Conservation (phyloP, 1,284 basidiomycete genomes). For the Malassezia sp. region DNA sequence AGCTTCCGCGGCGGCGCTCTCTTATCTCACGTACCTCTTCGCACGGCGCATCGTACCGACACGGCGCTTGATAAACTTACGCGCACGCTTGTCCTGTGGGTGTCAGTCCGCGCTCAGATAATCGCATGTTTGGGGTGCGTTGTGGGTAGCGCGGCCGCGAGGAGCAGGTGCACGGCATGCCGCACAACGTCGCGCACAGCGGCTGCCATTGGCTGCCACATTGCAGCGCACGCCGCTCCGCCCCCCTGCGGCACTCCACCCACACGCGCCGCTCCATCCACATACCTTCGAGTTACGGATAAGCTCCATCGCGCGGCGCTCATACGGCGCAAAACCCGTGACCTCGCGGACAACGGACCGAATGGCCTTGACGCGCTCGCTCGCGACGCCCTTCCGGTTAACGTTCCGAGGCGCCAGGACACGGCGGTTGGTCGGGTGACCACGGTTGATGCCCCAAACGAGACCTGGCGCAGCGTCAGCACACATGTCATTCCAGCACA, state of each 20-base stretch:
- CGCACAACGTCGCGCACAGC: neutral
- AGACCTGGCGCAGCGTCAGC: conserved; percentile 55
- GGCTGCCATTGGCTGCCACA: neutral
- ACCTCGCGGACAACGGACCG: conserved; percentile 45
- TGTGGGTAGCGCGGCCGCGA: neutral
- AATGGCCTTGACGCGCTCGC: conserved; percentile 51
- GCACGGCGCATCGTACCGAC: conserved; percentile 44
- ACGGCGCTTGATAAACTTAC: conserved; percentile 46
- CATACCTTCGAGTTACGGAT: conserved; percentile 93
- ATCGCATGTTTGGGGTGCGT: neutral
- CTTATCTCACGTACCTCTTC: conserved; percentile 25
- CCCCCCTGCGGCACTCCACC: neutral
- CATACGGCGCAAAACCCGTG: conserved; percentile 94
- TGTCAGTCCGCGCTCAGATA: neutral
- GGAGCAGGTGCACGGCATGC: neutral
- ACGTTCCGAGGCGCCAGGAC: conserved; percentile 67
- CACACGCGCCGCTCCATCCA: conserved; percentile 9
- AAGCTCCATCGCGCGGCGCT: conserved; percentile 96
- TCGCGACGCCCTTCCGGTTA: conserved; percentile 77
- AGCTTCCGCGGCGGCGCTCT: neutral
- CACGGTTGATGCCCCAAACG: conserved; percentile 80
- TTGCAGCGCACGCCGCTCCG: too few relatives aligned
- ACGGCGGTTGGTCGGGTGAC: conserved; percentile 81
- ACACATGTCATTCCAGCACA: neutral
- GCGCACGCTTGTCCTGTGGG: conserved; percentile 43